These are phyloP conservation scores for Mycena alexandri DNA, from an alignment of 768 basidiomycete species.

Conservation along the genomic window DNA sequence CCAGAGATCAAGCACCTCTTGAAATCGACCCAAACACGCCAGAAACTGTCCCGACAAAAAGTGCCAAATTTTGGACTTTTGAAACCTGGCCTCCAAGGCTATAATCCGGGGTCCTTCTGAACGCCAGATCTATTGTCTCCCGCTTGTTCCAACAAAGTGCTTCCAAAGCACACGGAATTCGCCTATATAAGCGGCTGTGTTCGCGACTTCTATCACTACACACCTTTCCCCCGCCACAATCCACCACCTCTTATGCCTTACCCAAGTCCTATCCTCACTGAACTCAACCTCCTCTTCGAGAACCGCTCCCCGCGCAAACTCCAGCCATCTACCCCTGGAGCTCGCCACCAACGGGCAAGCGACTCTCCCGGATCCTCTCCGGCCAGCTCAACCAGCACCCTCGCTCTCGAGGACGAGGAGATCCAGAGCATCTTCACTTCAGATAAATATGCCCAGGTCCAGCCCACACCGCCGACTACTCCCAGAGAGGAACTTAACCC, in stretches of 20 bases:
- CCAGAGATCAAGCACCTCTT: too few species aligned
- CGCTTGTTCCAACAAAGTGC: slow-evolving; percentile 19
- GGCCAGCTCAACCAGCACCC: slow-evolving; percentile 36
- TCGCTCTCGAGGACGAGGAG: slow-evolving; percentile 35
- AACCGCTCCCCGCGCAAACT: slow-evolving; percentile 24
- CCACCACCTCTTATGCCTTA: slow-evolving; percentile 18
- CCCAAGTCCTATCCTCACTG: slow-evolving; percentile 27
- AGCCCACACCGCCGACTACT: neutral
- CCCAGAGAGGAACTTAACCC: slow-evolving; percentile 35
- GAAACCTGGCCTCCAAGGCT: too few species aligned
- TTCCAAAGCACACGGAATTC: slow-evolving; percentile 6
- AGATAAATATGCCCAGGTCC: slow-evolving; percentile 14
- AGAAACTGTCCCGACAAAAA: too few species aligned
- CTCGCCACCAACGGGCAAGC: slow-evolving; percentile 4
- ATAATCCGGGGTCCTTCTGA: too few species aligned
- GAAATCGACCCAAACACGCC: too few species aligned
- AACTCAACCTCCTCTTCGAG: slow-evolving; percentile 37
- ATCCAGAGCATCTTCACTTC: slow-evolving; percentile 25
- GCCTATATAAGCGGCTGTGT: slow-evolving; percentile 28
- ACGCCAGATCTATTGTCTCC: neutral
- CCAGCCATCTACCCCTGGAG: neutral
- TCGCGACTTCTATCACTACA: slow-evolving; percentile 17
- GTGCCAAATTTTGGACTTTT: too few species aligned
- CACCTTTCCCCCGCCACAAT: neutral
- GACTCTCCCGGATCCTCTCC: slow-evolving; percentile 28